phyloP scores from a whole-genome alignment of 2,329 filamentous ascomycete species.

The Sporothrix phasma region DNA sequence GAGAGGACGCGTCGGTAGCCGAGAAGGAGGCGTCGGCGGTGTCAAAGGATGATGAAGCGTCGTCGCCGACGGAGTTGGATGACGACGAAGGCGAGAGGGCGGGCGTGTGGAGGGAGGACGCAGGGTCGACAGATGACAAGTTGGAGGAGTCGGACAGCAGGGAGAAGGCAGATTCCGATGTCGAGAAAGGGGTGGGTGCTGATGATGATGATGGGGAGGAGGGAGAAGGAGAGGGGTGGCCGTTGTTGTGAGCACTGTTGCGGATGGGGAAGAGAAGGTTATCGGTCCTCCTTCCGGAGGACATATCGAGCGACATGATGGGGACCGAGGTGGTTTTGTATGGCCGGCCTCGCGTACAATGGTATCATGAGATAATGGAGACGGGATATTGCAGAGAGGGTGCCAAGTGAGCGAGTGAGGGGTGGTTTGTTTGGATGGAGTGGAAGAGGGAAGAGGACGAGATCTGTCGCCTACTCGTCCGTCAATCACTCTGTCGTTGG shows the following conservation, averaged over 20 bases:
- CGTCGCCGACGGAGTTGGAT: constrained; percentile 1
- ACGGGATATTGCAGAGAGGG: too few species aligned
- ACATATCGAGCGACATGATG: constrained; percentile 17
- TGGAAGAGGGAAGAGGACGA: background rate
- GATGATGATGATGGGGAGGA: background rate
- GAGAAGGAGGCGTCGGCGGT: background rate
- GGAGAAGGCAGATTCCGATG: constrained; percentile 2
- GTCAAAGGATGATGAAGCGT: background rate
- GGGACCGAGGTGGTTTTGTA: constrained; percentile 6
- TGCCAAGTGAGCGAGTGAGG: constrained; percentile 7
- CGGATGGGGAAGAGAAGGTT: constrained; percentile 7
- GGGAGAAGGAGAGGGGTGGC: background rate
- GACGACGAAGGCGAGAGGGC: background rate
- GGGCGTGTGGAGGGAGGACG: constrained; percentile 3
- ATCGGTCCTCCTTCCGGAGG: constrained; percentile 8
- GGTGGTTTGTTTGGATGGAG: background rate
- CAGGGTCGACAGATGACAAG: background rate
- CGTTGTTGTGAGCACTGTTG: background rate
- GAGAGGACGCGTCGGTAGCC: background rate
- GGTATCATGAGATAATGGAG: background rate
- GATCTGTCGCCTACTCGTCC: background rate
- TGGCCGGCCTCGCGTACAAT: background rate
- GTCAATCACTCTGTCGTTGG: background rate
- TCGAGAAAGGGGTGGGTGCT: background rate
- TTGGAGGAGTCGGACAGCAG: background rate